Conservation (phyloP, 257 asterid genomes). For the Solanum habrochaites region DNA sequence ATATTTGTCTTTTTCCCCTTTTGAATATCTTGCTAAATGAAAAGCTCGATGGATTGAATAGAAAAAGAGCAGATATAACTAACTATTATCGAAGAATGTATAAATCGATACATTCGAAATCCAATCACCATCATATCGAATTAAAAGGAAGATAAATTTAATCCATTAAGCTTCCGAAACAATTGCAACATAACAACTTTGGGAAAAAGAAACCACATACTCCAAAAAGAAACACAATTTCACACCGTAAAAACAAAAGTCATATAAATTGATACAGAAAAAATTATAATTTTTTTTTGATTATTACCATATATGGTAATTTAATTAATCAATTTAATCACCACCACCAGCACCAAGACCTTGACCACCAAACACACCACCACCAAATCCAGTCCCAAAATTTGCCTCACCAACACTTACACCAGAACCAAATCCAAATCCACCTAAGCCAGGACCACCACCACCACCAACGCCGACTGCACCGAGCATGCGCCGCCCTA, state of each 20-base stretch:
- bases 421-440: background rate
- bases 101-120: background rate
- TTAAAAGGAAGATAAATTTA: background rate
- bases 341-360: background rate
- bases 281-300: rapidly evolving
- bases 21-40: too few relatives aligned
- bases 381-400: background rate
- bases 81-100: too few relatives aligned
- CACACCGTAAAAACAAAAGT: background rate
- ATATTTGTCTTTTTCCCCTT: too few relatives aligned
- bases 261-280: background rate
- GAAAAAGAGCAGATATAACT: too few relatives aligned
- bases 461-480: background rate
- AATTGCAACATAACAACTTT: background rate
- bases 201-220: background rate
- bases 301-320: background rate
- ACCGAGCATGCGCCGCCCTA: background rate
- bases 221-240: background rate
- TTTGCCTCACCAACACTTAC: background rate
- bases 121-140: background rate
- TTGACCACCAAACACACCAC: background rate
- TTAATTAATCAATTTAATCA: background rate
- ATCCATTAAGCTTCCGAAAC: background rate
- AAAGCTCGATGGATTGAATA: too few relatives aligned
- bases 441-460: background rate